Base-by-base conservation (phyloP, 1,284 basidiomycete genomes). In the Moniliophthora roreri region DNA sequence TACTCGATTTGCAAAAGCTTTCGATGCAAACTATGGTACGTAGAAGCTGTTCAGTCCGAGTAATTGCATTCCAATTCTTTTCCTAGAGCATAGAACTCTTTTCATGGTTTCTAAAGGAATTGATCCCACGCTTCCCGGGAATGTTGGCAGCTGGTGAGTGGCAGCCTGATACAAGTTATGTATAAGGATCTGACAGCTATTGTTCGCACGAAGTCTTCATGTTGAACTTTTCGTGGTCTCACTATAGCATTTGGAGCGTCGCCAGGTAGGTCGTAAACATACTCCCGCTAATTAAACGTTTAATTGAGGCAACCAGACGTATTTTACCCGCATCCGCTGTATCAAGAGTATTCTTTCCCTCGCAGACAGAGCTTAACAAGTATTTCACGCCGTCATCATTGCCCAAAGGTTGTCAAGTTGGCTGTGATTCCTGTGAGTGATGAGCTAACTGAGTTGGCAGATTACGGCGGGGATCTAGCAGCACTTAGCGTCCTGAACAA, bases 171-270 rank as follows among this genome's bases (percentile, higher is more conserved):
- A 44, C 28, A 21, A 20, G 21, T 26, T 36, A 35, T 26, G 16
- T 39, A 4, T 18, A 15, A 32, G 24, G 21, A 15, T 46, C 44
- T 46, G 24, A 46, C 36, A 20, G 34, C 20, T 40, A 5, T 20
- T 48, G 39, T n/a, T 32, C 9, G 28, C 32, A 37, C 26, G 23
- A 5, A 82, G 88, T 88, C 24, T 89, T 90, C 63, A 72, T 93
- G 48, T 72, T 93, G 35, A 92, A 94, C 69, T 91, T 88, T 64
- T 86, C 87, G 8, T 95, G 91, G 91, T 71, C 85, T 15, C 87
- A 93, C 67, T 79, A 84, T 1, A 85, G 89, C 15, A 72, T 91
- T 57, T 95, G 91, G 91, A 81, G 71, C 36, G 66, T 94, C 45
- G 75, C 83, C 56, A 93, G 87, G 84, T 87, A 61, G 51, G 78